A percentile compares a stretch with the other conserved stretches of the same genome.
Conservation (phyloP, 1,284 basidiomycete genomes). For the Cryptococcus amylolentus region DNA sequence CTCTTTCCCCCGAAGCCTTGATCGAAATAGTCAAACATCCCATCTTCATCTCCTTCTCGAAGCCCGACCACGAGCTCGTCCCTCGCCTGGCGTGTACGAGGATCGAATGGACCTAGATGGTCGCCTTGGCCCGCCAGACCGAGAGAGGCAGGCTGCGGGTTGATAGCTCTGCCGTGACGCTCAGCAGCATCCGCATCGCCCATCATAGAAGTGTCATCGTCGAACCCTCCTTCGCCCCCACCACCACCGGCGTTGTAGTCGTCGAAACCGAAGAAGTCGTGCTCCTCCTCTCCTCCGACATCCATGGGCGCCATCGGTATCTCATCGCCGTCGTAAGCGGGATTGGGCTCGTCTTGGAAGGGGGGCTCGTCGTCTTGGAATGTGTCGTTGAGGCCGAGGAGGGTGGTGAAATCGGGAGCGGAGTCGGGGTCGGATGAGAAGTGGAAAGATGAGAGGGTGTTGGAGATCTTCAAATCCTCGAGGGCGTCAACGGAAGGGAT, state of each 20-base stretch:
- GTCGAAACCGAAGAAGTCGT: slow-evolving; percentile 56
- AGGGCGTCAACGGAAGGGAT: slow-evolving; percentile 64
- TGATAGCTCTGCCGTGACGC: slow-evolving; percentile 44
- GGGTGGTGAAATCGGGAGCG: slow-evolving; percentile 50
- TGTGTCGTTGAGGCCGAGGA: slow-evolving; percentile 32
- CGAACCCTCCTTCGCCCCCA: slow-evolving; percentile 55
- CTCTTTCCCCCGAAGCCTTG: slow-evolving; percentile 75
- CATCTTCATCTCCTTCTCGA: slow-evolving; percentile 57
- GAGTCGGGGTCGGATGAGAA: slow-evolving; percentile 63
- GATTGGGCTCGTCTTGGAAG: background rate
- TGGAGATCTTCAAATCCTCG: slow-evolving; percentile 69
- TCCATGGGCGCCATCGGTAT: background rate
- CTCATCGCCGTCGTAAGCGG: slow-evolving; percentile 5
- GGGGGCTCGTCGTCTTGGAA: slow-evolving; percentile 17
- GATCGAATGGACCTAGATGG: slow-evolving; percentile 67
- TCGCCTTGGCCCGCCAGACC: slow-evolving; percentile 50
- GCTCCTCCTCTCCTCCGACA: slow-evolving; percentile 11
- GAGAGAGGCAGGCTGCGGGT: slow-evolving; percentile 13
- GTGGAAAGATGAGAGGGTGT: slow-evolving; percentile 73
- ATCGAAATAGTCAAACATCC: slow-evolving; percentile 93
- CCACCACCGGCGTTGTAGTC: slow-evolving; percentile 68
- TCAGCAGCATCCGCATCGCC: slow-evolving; percentile 52
- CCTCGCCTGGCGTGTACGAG: slow-evolving; percentile 64
- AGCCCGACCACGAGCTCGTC: slow-evolving; percentile 80
- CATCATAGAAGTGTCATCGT: slow-evolving; percentile 40